Percentiles rank a stretch among this genome's conserved stretches.
phyloP scores from a whole-genome alignment of 2,329 filamentous ascomycete genomes.

The Emergomyces pasteurianus region DNA sequence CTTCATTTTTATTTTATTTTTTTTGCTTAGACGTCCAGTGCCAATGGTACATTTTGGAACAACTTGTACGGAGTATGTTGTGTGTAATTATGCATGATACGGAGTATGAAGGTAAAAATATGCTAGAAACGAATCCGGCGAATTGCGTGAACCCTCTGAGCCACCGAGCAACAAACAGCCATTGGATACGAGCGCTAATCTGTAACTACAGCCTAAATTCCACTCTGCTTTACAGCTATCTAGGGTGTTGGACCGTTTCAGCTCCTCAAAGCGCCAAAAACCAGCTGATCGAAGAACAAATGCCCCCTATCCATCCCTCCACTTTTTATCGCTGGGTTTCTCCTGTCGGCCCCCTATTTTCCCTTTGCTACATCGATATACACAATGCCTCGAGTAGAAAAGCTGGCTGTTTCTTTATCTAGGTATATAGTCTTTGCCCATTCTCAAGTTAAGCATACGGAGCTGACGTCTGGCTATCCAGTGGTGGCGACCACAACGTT shows the following conservation, averaged over 20 bases:
- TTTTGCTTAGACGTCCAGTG: not conserved
- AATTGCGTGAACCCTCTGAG: too few relatives aligned
- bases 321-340: not conserved
- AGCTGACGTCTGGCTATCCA: not conserved
- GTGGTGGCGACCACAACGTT: not conserved
- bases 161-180: too few relatives aligned
- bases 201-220: too few relatives aligned
- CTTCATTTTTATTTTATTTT: too few relatives aligned
- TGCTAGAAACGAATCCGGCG: not conserved
- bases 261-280: too few relatives aligned
- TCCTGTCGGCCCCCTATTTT: not conserved
- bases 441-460: not conserved
- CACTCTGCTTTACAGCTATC: too few relatives aligned
- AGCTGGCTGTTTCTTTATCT: not conserved
- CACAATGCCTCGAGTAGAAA: not conserved
- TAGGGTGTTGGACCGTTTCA: too few relatives aligned
- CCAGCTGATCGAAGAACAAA: not conserved
- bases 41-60: not conserved
- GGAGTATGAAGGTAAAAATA: not conserved
- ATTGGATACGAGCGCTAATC: not conserved
- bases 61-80: not conserved
- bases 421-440: not conserved
- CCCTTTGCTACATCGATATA: not conserved
- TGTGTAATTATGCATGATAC: not conserved
- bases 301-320: not conserved